Evolutionary conservation across 2,329 filamentous ascomycete species (phyloP).

Genomic region (Penicillium sp.): DNA sequence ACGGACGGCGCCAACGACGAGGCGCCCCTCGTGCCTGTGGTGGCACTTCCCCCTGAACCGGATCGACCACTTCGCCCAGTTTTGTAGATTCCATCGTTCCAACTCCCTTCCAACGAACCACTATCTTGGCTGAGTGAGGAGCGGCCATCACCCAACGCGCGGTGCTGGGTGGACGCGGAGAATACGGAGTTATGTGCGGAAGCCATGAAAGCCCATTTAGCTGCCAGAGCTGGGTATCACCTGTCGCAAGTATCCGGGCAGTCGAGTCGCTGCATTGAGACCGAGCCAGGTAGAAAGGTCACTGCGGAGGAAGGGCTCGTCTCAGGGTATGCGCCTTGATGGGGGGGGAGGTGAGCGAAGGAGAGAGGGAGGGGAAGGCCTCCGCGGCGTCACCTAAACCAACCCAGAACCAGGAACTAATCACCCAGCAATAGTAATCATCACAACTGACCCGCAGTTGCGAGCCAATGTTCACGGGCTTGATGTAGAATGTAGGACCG

Average conservation of each 20-base stretch:
- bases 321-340: slow-evolving; percentile 4
- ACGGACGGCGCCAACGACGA: slow-evolving; percentile 64
- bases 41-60: slow-evolving; percentile 53
- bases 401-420: slow-evolving; percentile 9
- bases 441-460: slow-evolving; percentile 5
- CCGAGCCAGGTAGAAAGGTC: slow-evolving; percentile 12
- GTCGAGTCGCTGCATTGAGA: slow-evolving; percentile 29
- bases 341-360: slow-evolving; percentile 13
- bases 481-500: too few species aligned
- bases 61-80: slow-evolving; percentile 43
- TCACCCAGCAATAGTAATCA: slow-evolving; percentile 8
- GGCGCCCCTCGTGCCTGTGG: slow-evolving; percentile 56
- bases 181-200: slow-evolving; percentile 39
- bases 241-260: slow-evolving; percentile 24
- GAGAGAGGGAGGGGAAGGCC: slow-evolving; percentile 11
- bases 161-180: slow-evolving; percentile 39
- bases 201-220: slow-evolving; percentile 44
- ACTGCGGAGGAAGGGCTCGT: slow-evolving; percentile 20
- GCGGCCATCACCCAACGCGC: slow-evolving; percentile 32
- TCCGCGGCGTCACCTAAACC: slow-evolving; percentile 18
- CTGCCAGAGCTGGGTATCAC: slow-evolving; percentile 31
- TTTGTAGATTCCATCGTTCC: slow-evolving; percentile 29
- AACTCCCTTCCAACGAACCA: slow-evolving; percentile 34
- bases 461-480: too few species aligned
- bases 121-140: slow-evolving; percentile 37